These are phyloP conservation scores for Chlamydomonas sp. DNA, from an alignment of 139 green algal species.

Conservation along the genomic window DNA sequence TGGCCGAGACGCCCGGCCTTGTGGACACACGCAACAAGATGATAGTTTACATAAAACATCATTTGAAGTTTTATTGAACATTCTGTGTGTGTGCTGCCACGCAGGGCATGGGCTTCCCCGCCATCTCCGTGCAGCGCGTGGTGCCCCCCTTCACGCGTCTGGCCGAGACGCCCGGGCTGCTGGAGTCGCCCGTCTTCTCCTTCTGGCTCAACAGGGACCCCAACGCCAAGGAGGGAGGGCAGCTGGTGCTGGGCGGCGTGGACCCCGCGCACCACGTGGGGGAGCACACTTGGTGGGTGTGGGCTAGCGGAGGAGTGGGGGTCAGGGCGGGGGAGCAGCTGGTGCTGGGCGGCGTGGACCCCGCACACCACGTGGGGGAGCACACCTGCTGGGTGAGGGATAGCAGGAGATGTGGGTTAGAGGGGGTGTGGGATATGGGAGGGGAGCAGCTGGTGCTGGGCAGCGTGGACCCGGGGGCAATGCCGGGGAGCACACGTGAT, in stretches of 20 bases:
- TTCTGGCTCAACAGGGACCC: slow-evolving; percentile 97
- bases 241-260: slow-evolving; percentile 94
- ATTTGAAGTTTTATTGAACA: not conserved
- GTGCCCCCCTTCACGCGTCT: slow-evolving; percentile 91
- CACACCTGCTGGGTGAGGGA: slow-evolving; percentile 78
- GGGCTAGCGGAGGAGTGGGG: too few relatives aligned
- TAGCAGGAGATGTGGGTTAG: not conserved
- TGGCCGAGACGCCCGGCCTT: slow-evolving; percentile 64
- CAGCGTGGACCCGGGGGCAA: slow-evolving; percentile 89
- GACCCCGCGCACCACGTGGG: slow-evolving; percentile 90
- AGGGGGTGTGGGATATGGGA: not conserved
- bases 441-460: slow-evolving; percentile 66
- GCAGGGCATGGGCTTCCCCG: slow-evolving; percentile 93
- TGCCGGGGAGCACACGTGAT: slow-evolving; percentile 91
- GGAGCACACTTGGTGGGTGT: slow-evolving; percentile 85
- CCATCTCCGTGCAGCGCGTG: slow-evolving; percentile 88
- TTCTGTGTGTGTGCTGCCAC: too few relatives aligned
- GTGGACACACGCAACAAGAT: not conserved
- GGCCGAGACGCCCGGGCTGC: slow-evolving; percentile 67
- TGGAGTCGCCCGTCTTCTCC: slow-evolving; percentile 92
- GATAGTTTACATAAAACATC: not conserved
- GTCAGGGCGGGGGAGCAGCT: not conserved
- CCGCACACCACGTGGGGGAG: slow-evolving; percentile 88
- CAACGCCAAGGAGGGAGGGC: slow-evolving; percentile 77
- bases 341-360: slow-evolving; percentile 89